Base-by-base conservation (phyloP, 1,284 basidiomycete genomes). In the Pascua guehoae region DNA sequence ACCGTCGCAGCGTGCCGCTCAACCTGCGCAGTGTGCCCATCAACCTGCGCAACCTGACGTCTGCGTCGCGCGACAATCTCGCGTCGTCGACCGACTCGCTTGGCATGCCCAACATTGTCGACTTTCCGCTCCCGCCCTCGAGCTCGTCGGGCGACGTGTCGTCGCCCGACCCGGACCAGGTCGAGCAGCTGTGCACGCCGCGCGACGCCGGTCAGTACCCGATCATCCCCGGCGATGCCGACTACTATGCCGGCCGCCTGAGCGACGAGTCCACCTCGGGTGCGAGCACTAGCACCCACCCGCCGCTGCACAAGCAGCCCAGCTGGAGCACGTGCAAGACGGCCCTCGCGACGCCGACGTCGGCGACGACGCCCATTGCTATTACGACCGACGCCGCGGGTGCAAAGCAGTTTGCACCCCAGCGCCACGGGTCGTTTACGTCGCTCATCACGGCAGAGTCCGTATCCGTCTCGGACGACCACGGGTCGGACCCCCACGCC, bases 91-190 rank as follows among this genome's bases (percentile, higher is more conserved):
- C 47, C 53, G 61, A 63, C 48, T 58, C 56, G 41, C 61, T 63
- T 24, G 51, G 47, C 18, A 49, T 60, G 17, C 37, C 47, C 1
- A 50, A 51, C 40, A 53, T 56, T 17, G 56, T 60, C 40, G 58
- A 60, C 53, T 63, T 63, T 41, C 62, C 62, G 15, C 56, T 63
- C 10, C 62, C 62, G 9, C 62, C 62, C n/a, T 57, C 62, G n/a
- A 49, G 42, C 46, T 58, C 58, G 15, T 54, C 55, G 12, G 56
- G 62, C 42, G 56, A 60, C 41, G 24, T 56, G 11, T 54, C 54
- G 16, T 60, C 58, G 15, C 58, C 56, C 8, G 62, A 63, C 56
- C 52, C 53, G 8, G 62, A 63, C 51, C 50, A 58, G 41, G 43
- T 63, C 37, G 62, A 63, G 56, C 62, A 63, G 37, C 62, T 63